Conservation (phyloP, 2,329 filamentous ascomycete species). For the Emericellopsis atlantica region DNA sequence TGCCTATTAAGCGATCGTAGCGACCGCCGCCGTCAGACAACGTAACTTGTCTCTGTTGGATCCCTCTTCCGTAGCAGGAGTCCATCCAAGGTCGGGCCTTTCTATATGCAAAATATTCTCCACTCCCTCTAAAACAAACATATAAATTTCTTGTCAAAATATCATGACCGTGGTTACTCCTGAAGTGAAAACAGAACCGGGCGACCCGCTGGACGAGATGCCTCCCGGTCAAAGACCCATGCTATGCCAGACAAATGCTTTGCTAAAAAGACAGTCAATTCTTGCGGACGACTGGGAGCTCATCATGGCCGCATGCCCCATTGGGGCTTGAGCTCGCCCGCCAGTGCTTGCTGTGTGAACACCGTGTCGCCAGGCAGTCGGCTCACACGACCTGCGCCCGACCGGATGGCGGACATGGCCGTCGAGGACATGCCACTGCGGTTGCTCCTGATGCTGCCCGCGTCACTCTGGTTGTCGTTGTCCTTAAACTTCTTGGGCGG, state of each 20-base stretch:
- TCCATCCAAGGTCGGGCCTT: background rate
- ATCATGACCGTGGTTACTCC: constrained; percentile 2
- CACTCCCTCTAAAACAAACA: background rate
- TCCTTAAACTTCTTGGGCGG: constrained; percentile 64
- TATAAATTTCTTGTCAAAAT: background rate
- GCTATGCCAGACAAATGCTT: too few relatives aligned
- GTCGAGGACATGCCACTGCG: constrained; percentile 58
- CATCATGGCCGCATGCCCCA: constrained; percentile 36
- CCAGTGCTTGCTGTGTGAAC: constrained; percentile 60
- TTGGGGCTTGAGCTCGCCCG: constrained; percentile 44
- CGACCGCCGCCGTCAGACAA: background rate
- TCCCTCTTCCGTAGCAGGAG: background rate
- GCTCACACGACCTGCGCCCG: constrained; percentile 76
- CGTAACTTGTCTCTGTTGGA: background rate
- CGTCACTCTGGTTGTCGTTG: constrained; percentile 46
- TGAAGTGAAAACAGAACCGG: too few relatives aligned
- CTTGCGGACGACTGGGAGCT: too few relatives aligned
- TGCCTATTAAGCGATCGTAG: too few relatives aligned
- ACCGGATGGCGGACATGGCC: constrained; percentile 60
- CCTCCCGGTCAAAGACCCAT: too few relatives aligned
- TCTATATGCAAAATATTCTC: constrained; percentile 2
- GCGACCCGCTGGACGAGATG: too few relatives aligned
- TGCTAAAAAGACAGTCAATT: too few relatives aligned
- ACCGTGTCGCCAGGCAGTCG: constrained; percentile 72
- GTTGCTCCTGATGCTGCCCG: constrained; percentile 56